These are phyloP conservation scores for Stromatinia cepivora DNA, from an alignment of 2,329 filamentous ascomycete species.

Conservation along the genomic window DNA sequence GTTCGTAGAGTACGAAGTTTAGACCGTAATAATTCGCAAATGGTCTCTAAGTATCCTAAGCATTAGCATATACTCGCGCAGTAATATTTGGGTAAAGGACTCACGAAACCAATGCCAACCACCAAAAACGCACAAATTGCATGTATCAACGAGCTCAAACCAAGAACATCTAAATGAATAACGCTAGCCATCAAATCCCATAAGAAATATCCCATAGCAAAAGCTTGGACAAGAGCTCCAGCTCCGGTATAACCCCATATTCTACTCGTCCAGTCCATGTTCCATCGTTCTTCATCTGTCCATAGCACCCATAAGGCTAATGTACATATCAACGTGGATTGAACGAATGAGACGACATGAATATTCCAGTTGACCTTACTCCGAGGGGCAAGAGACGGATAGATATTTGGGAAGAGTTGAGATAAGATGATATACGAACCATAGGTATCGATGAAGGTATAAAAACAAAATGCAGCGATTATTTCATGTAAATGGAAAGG, in stretches of 20 bases:
- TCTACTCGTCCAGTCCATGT: conserved; percentile 64
- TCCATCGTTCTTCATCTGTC: conserved; percentile 62
- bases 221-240: conserved; percentile 68
- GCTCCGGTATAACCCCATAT: conserved; percentile 78
- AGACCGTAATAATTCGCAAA: conserved; percentile 80
- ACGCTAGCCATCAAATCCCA: conserved; percentile 73
- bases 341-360: conserved; percentile 76
- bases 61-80: neutral
- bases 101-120: conserved; percentile 77
- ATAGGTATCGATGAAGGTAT: conserved; percentile 64
- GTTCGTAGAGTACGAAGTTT: conserved; percentile 80
- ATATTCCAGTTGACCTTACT: conserved; percentile 75
- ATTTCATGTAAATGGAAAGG: conserved; percentile 77
- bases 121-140: conserved; percentile 46
- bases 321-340: conserved; percentile 67
- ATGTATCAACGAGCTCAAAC: conserved; percentile 58
- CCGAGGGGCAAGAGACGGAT: conserved; percentile 60
- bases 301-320: conserved; percentile 71
- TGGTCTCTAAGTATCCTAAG: conserved; percentile 57
- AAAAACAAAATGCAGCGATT: conserved; percentile 62
- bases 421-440: conserved; percentile 66
- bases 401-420: conserved; percentile 56
- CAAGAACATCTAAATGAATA: conserved; percentile 68
- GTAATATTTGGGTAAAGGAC: conserved; percentile 40
- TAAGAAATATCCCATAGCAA: conserved; percentile 76